These are phyloP conservation scores for Colletotrichum ledebouriae DNA, from an alignment of 2,329 filamentous ascomycete genomes.

Conservation along the genomic window DNA sequence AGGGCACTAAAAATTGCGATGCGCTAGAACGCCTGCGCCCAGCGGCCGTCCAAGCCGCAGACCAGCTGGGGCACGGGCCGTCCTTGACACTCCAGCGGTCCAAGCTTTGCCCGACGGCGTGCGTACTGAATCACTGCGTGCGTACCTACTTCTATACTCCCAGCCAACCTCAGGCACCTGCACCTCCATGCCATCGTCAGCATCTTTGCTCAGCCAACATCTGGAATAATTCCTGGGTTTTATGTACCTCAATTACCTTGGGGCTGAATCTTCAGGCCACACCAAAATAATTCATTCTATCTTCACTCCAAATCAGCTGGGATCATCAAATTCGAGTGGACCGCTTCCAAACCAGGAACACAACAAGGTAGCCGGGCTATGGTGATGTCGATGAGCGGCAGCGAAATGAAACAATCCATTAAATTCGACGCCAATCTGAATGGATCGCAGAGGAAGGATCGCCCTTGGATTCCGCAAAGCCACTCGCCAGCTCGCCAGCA, in stretches of 20 bases:
- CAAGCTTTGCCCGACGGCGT: conserved; percentile 25
- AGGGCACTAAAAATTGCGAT: conserved; percentile 20
- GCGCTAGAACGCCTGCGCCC: not conserved
- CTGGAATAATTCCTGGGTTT: not conserved
- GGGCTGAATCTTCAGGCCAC: not conserved
- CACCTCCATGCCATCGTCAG: no score
- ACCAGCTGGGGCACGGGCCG: conserved; percentile 36
- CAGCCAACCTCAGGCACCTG: no score
- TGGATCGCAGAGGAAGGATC: conserved; percentile 13
- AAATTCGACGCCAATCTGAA: conserved; percentile 10
- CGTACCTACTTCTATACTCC: no score
- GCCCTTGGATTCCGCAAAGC: conserved; percentile 28
- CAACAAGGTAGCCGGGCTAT: not conserved
- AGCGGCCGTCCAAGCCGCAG: not conserved
- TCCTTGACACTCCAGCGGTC: conserved; percentile 12
- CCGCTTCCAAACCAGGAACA: conserved; percentile 2
- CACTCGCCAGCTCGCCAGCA: not conserved
- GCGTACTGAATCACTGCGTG: no score
- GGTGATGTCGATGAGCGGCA: conserved; percentile 12
- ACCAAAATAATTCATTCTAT: not conserved
- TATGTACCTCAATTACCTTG: not conserved
- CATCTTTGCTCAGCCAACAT: not conserved
- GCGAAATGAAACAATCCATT: conserved; percentile 15
- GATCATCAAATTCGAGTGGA: conserved; percentile 7
- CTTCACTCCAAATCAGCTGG: conserved; percentile 16